Evolutionary conservation across 1,139 yeast species (phyloP), one percentile per base, ranked within the genome.

Genomic region (Eremothecium gossypii): DNA sequence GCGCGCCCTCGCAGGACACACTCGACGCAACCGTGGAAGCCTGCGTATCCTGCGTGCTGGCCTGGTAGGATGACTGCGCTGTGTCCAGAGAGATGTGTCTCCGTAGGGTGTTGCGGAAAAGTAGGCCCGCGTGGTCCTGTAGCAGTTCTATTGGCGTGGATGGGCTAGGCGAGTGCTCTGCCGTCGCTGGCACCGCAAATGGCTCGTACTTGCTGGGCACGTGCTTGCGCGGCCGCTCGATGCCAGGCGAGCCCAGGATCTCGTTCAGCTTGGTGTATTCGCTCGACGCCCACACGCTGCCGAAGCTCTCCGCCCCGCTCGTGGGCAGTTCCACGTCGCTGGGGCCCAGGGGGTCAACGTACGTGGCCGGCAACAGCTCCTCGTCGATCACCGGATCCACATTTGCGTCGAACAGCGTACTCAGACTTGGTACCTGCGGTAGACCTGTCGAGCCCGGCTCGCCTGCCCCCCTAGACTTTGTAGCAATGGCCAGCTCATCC

Each of bases 211-310:
- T 17, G 5, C 6, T 3, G 6, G 6, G 23, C 23, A 17, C 23
- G 23, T 17, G 23, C 23, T 17, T 17, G 23, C 23, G 23, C 23
- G 23, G 23, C 23, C 6, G 23, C 23, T 17, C 23, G 23, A 17
- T 17, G 27, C 14, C 30, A 8, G 46, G 41, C 10, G 39, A 38
- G 12, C 45, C 68, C 30, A 75, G 55, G 23, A 77, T 68, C 53
- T 75, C 81, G 8, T 81, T 79, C 47, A 78, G 60, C 71, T 76
- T 76, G 45, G 68, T 56, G 51, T 77, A 77, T 54, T 78, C 83
- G 47, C 75, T 77, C 55, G 75, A 75, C 5, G 59, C 48, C 60
- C 60, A 55, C 13, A 44, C 43, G 40, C 58, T 55, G 39, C 48
- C 60, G 40, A 56, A 52, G 27, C 45, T 35, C 39, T 11, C 39